Percentiles rank a stretch among this genome's conserved stretches.
phyloP scores from a whole-genome alignment of 2,329 filamentous ascomycete species.

The Fusarium fujikuroi region DNA sequence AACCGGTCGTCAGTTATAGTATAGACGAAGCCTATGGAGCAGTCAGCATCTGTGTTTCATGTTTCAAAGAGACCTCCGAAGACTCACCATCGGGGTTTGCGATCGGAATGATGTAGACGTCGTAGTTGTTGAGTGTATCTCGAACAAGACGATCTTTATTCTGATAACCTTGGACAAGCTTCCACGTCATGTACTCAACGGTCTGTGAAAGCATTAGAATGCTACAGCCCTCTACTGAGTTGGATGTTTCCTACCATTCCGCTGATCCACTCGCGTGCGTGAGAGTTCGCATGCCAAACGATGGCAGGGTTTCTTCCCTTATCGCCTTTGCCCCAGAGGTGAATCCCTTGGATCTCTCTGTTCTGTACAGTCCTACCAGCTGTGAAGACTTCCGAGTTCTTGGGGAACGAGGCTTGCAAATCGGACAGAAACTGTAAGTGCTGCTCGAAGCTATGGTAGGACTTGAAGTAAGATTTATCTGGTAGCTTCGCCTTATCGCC shows the following conservation, averaged over 20 bases:
- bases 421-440: constrained; percentile 61
- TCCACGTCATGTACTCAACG: constrained; percentile 38
- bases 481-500: constrained; percentile 1
- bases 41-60: accelerated
- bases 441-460: constrained; percentile 63
- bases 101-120: constrained; percentile 73
- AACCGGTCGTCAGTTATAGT: constrained; percentile 60
- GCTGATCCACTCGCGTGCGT: constrained; percentile 70
- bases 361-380: constrained; percentile 60
- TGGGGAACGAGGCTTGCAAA: constrained; percentile 55
- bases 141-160: constrained; percentile 18
- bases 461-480: constrained; percentile 58
- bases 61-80: accelerated
- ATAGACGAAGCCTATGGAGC: constrained; percentile 59
- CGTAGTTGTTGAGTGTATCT: constrained; percentile 65
- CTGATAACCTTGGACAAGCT: constrained; percentile 37
- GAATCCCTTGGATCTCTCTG: constrained; percentile 68
- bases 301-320: constrained; percentile 61
- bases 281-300: constrained; percentile 67
- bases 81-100: constrained; percentile 69
- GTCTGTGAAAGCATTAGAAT: constrained; percentile 10
- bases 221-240: accelerated
- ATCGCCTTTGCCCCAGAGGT: constrained; percentile 61
- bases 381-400: constrained; percentile 60
- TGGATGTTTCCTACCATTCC: constrained; percentile 54